Percentiles rank a stretch among this genome's conserved stretches.
These are phyloP conservation scores for Pestalotiopsis sp. DNA, from an alignment of 2,329 filamentous ascomycete genomes.

Conservation along the genomic window DNA sequence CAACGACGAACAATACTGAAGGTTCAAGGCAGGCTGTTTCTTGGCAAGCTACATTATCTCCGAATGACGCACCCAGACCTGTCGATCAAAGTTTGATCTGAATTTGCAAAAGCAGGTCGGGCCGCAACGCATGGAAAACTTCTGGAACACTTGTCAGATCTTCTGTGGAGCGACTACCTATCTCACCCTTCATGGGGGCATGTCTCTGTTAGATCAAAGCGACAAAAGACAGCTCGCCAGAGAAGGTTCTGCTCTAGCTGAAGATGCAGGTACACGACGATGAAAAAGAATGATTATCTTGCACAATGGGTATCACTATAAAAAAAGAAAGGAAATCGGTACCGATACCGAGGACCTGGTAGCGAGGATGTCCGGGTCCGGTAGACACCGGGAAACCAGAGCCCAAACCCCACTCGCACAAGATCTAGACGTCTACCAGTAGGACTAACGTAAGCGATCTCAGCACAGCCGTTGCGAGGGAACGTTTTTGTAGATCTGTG, in stretches of 20 bases:
- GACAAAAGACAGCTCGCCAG: background rate
- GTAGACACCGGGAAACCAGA: background rate
- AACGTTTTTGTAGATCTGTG: background rate
- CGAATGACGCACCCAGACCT: background rate
- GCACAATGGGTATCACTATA: background rate
- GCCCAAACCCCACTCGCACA: background rate
- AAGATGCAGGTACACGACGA: background rate
- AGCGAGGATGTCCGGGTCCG: background rate
- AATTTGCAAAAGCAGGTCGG: background rate
- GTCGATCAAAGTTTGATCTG: background rate
- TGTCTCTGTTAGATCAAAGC: background rate
- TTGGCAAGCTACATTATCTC: background rate
- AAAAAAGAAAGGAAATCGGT: background rate
- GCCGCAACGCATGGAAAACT: background rate
- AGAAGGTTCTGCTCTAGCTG: background rate
- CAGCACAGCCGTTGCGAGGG: background rate
- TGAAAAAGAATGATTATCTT: background rate
- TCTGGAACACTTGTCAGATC: background rate
- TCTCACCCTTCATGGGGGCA: background rate
- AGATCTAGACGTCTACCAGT: background rate
- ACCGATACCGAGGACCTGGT: background rate
- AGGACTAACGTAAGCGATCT: background rate
- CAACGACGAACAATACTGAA: background rate
- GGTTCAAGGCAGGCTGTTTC: background rate
- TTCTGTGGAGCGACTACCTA: background rate